These are phyloP conservation scores for Elaeagnus macrophylla DNA, from an alignment of 306 rosid species.

Conservation along the genomic window DNA sequence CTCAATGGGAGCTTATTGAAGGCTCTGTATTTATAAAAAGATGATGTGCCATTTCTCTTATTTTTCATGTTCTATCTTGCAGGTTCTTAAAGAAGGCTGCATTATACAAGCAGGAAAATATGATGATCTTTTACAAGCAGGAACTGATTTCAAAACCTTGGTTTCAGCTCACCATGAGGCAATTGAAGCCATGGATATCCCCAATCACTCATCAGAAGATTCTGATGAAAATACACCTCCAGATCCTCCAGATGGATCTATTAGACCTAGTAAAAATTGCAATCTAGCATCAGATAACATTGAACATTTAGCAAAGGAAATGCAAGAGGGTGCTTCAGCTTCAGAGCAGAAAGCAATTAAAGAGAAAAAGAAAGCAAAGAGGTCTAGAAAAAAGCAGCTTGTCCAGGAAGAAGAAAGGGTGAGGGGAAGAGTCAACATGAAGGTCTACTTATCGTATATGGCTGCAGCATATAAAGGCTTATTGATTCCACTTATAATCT, in stretches of 20 bases:
- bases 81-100: constrained; percentile 89
- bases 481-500: constrained; percentile 76
- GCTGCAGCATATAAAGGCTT: constrained; percentile 94
- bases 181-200: constrained; percentile 97
- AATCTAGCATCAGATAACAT: constrained; percentile 39
- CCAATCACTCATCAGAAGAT: constrained; percentile 77
- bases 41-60: neutral
- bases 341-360: constrained; percentile 59
- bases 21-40: neutral
- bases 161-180: constrained; percentile 98
- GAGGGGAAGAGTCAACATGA: constrained; percentile 98
- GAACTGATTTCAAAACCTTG: constrained; percentile 85
- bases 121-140: constrained; percentile 92
- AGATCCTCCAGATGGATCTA: constrained; percentile 40
- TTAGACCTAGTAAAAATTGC: constrained; percentile 37
- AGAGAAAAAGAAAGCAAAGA: constrained; percentile 91
- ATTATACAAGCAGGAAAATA: constrained; percentile 93
- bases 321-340: constrained; percentile 68
- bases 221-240: constrained; percentile 72
- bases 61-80: neutral
- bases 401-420: constrained; percentile 99
- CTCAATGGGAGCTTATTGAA: neutral
- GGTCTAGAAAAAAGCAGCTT: constrained; percentile 82
- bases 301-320: constrained; percentile 71
- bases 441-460: constrained; percentile 92